Evolutionary conservation across 2,329 filamentous ascomycete genomes (phyloP).

Genomic region (Colletotrichum tanaceti): DNA sequence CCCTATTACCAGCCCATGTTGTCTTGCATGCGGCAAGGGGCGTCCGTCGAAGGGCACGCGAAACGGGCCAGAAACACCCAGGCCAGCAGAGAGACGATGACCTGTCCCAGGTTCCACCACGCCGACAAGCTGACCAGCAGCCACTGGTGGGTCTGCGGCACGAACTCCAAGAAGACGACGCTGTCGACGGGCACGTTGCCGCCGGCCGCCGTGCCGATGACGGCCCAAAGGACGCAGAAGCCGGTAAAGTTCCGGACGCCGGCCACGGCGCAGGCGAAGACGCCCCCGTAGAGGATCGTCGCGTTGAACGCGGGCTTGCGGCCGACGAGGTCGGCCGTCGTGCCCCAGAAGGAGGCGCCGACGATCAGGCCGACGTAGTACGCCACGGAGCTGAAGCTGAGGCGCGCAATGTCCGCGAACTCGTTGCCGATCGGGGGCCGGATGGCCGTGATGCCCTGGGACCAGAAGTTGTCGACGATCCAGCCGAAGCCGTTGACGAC

Average conservation of each 20-base stretch:
- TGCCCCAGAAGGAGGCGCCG: constrained; percentile 60
- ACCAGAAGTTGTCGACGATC: constrained; percentile 58
- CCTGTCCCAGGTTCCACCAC: constrained; percentile 66
- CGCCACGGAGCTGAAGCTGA: constrained; percentile 52
- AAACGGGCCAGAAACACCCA: constrained; percentile 58
- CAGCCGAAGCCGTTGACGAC: constrained; percentile 60
- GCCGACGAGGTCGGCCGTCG: constrained; percentile 55
- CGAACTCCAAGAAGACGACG: constrained; percentile 64
- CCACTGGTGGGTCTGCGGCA: constrained; percentile 60
- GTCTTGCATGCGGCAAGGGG: constrained; percentile 51
- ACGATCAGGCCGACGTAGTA: constrained; percentile 58
- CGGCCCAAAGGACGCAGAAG: constrained; percentile 65
- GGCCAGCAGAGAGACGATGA: constrained; percentile 57
- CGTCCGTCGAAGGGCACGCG: constrained; percentile 51
- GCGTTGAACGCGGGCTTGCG: constrained; percentile 58
- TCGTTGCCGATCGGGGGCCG: constrained; percentile 50
- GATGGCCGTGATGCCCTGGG: constrained; percentile 51
- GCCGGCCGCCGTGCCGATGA: constrained; percentile 57
- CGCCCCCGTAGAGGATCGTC: constrained; percentile 56
- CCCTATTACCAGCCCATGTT: constrained; percentile 60
- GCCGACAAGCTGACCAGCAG: constrained; percentile 58
- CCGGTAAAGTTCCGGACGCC: constrained; percentile 68
- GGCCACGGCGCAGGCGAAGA: constrained; percentile 69
- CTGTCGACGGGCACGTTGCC: constrained; percentile 65
- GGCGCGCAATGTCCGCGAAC: constrained; percentile 47